Evolutionary conservation across 495 filamentous ascomycete species (phyloP).

Genomic region (Cetradonia linearis): DNA sequence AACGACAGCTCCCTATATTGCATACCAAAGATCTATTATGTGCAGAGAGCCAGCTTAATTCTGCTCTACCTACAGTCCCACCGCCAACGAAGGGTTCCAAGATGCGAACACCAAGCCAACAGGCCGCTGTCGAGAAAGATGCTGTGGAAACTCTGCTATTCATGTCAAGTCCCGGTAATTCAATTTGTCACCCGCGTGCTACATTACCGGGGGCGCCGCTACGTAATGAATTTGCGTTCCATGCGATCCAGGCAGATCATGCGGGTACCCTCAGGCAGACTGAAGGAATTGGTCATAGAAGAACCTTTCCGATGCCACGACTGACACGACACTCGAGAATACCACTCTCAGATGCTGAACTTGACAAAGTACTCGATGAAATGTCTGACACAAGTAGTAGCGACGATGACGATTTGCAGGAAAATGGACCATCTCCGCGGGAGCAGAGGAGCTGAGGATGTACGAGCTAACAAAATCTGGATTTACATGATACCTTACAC

Average conservation of each 20-base stretch:
- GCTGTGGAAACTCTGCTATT: constrained; percentile 80
- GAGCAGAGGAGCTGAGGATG: background rate
- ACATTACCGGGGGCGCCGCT: background rate
- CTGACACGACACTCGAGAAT: background rate
- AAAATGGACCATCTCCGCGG: background rate
- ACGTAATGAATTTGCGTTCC: background rate
- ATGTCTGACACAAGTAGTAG: constrained; percentile 21
- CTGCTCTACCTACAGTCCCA: constrained; percentile 14
- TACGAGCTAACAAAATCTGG: background rate
- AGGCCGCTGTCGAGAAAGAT: constrained; percentile 68
- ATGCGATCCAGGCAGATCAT: background rate
- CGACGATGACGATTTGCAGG: constrained; percentile 14
- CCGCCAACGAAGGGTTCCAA: constrained; percentile 7
- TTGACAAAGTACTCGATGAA: constrained; percentile 21
- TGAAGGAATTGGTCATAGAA: background rate
- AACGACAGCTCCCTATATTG: constrained; percentile 14
- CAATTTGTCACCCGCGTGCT: constrained; percentile 31
- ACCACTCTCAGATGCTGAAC: constrained; percentile 10
- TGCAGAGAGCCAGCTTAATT: background rate
- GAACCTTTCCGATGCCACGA: background rate
- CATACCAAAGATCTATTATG: constrained; percentile 6
- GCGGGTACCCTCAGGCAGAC: background rate
- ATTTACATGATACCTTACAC: background rate
- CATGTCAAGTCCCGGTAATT: constrained; percentile 78
- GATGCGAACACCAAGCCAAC: constrained; percentile 50